Evolutionary conservation across 2,329 filamentous ascomycete species (phyloP).

Genomic region (Colletotrichum siamense): DNA sequence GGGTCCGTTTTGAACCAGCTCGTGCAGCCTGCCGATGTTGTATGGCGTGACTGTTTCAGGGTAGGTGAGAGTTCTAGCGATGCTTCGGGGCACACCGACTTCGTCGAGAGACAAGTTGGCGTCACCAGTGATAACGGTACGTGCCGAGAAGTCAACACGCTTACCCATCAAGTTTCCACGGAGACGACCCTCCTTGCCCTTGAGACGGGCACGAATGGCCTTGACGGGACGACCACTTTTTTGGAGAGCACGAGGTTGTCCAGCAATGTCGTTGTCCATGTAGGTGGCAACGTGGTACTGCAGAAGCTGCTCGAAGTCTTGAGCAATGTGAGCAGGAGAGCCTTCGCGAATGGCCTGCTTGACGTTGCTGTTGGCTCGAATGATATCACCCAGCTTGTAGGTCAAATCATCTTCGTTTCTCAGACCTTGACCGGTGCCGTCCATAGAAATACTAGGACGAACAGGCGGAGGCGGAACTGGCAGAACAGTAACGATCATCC

Average conservation of each 20-base stretch:
- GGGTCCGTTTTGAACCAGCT: conserved; percentile 90
- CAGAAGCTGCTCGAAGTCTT: conserved; percentile 88
- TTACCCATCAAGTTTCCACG: conserved; percentile 99
- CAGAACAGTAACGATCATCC: conserved; percentile 96
- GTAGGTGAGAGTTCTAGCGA: conserved; percentile 91
- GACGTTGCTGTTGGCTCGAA: conserved; percentile 95
- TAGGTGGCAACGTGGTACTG: conserved; percentile 99
- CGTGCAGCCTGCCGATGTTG: conserved; percentile 92
- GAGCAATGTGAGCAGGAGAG: conserved; percentile 86
- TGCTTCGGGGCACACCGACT: conserved; percentile 94
- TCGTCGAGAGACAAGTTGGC: conserved; percentile 96
- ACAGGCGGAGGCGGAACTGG: conserved; percentile 96
- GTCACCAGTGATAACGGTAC: conserved; percentile 99
- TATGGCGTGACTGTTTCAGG: conserved; percentile 97
- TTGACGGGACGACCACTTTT: conserved; percentile 98
- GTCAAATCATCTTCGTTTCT: conserved; percentile 99
- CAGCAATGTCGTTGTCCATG: conserved; percentile 99
- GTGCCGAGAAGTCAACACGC: conserved; percentile 98
- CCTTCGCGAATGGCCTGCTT: conserved; percentile 90
- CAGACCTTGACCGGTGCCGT: conserved; percentile 89
- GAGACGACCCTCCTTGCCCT: conserved; percentile 98
- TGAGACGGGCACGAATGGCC: conserved; percentile 93
- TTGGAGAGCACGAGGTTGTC: conserved; percentile 90
- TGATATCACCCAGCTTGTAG: conserved; percentile 98
- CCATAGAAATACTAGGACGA: conserved; percentile 95